Conservation (phyloP, 2,329 filamentous ascomycete species). For the Taxawa tesnikishii region DNA sequence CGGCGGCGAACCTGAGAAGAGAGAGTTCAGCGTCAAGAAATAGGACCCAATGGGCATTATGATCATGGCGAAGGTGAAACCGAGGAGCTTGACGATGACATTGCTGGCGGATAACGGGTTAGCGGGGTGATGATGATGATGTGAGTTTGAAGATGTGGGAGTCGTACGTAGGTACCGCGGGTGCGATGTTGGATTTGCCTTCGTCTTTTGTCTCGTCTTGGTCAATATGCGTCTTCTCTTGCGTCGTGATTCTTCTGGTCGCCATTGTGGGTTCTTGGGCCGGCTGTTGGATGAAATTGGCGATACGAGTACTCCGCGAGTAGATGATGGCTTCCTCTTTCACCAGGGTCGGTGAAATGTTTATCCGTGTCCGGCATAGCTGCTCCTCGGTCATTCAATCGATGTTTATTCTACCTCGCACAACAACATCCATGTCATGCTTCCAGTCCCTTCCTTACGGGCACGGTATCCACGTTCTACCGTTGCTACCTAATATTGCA, state of each 20-base stretch:
- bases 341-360: no score
- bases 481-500: no score
- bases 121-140: background rate
- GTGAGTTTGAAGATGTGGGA: background rate
- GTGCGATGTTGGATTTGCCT: slow-evolving; percentile 57
- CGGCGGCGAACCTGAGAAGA: slow-evolving; percentile 58
- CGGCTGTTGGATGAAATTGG: no score
- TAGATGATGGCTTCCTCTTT: no score
- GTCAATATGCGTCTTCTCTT: slow-evolving; percentile 52
- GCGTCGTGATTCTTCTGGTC: slow-evolving; percentile 47
- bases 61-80: slow-evolving; percentile 87
- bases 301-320: no score
- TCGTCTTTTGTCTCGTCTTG: slow-evolving; percentile 20
- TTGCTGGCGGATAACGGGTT: no score
- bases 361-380: no score
- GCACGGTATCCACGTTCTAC: no score
- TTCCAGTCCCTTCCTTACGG: no score
- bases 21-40: slow-evolving; percentile 61
- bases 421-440: no score
- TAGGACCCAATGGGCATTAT: slow-evolving; percentile 78
- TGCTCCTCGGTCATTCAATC: no score
- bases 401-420: no score
- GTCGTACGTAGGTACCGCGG: slow-evolving; percentile 67
- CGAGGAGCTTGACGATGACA: slow-evolving; percentile 81
- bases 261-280: slow-evolving; percentile 56